These are phyloP conservation scores for Salix arbutifolia DNA, from an alignment of 345 rosid species.

Conservation along the genomic window DNA sequence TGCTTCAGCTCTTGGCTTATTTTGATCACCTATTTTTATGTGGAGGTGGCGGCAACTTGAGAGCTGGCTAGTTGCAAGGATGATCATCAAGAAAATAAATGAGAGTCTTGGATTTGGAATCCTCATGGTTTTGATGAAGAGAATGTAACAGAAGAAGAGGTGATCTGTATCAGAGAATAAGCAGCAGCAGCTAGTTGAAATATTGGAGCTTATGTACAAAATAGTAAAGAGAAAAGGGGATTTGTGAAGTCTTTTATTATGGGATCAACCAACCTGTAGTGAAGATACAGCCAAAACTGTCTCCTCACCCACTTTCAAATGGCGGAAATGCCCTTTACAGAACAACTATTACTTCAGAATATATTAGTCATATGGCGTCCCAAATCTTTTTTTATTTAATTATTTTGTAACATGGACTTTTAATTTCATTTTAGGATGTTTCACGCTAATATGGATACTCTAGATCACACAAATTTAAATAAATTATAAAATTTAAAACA, in stretches of 20 bases:
- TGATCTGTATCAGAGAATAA: not conserved
- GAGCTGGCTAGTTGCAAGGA: conserved; percentile 19
- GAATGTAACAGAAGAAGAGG: not conserved
- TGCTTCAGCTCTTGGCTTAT: conserved; percentile 1
- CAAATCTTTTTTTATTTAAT: no score
- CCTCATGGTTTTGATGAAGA: conserved; percentile 11
- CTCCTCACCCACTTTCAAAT: not conserved
- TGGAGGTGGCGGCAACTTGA: conserved; percentile 24
- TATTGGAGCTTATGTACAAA: not conserved
- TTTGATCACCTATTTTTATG: not conserved
- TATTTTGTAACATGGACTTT: no score
- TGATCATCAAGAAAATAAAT: conserved; percentile 14
- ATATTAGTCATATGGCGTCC: no score
- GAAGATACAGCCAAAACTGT: conserved; percentile 12
- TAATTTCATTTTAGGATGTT: no score
- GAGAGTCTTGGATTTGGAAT: conserved; percentile 11
- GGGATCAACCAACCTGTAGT: conserved; percentile 13
- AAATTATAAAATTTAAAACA: no score
- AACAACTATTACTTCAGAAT: no score
- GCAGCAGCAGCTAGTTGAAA: conserved; percentile 1
- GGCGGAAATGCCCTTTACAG: conserved; percentile 3
- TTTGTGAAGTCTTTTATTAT: conserved; percentile 1
- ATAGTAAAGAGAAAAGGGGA: not conserved
- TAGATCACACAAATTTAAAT: no score
- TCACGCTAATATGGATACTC: no score